A percentile compares a stretch with the other conserved stretches of the same genome.
Evolutionary conservation across 192 early-diverging fungal species (phyloP).

Genomic region (Dissophora ornata): DNA sequence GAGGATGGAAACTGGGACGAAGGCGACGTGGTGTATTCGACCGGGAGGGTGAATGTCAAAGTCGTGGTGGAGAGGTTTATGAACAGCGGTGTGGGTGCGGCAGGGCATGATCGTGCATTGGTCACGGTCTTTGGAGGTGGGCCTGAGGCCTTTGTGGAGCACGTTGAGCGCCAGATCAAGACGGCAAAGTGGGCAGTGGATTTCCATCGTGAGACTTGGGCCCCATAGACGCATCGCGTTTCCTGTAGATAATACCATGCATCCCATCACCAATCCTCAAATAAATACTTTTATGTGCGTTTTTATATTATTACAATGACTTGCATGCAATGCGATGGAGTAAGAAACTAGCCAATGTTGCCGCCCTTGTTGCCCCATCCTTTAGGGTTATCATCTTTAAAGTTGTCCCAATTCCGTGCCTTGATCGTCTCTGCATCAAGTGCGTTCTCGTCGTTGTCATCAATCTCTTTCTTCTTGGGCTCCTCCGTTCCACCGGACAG

Average conservation of each 20-base stretch:
- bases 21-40: constrained; percentile 49
- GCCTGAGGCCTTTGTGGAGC: constrained; percentile 49
- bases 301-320: too few species aligned
- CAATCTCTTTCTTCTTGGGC: constrained; percentile 77
- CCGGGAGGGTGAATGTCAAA: constrained; percentile 43
- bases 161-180: constrained; percentile 29
- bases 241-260: too few species aligned
- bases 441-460: constrained; percentile 85
- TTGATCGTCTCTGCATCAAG: constrained; percentile 89
- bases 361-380: constrained; percentile 73
- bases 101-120: not conserved
- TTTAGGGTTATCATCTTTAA: constrained; percentile 82
- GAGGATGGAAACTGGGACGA: constrained; percentile 55
- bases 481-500: constrained; percentile 85
- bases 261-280: too few species aligned
- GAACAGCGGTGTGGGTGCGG: constrained; percentile 14
- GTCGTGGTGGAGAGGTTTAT: constrained; percentile 32
- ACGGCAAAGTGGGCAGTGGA: constrained; percentile 33
- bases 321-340: too few species aligned
- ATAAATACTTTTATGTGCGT: too few species aligned
- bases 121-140: constrained; percentile 50
- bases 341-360: constrained; percentile 30
- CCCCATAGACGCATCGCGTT: too few species aligned
- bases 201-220: constrained; percentile 52
- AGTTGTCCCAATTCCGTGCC: constrained; percentile 90